Evolutionary conservation across 2,329 filamentous ascomycete genomes (phyloP).

Genomic region (Claviceps arundinis): DNA sequence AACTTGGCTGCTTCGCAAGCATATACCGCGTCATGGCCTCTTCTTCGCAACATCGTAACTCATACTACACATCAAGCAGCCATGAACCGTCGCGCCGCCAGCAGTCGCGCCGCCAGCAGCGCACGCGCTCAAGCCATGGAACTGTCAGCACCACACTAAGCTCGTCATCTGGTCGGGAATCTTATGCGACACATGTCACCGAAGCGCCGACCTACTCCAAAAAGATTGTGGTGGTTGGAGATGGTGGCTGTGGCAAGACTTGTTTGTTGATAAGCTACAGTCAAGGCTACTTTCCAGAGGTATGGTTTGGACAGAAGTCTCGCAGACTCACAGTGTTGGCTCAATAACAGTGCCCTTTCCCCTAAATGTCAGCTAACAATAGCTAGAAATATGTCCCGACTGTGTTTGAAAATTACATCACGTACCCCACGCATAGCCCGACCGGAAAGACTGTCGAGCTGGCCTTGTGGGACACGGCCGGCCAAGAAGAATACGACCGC

Average conservation of each 20-base stretch:
- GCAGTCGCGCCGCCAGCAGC: slow-evolving; percentile 32
- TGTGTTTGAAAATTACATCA: slow-evolving; percentile 99
- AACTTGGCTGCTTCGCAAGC: background rate
- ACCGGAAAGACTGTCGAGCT: slow-evolving; percentile 93
- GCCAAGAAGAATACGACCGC: slow-evolving; percentile 96
- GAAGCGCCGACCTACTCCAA: slow-evolving; percentile 91
- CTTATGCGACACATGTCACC: slow-evolving; percentile 71
- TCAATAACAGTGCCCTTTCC: no score
- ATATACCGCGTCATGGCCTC: slow-evolving; percentile 28
- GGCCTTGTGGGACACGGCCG: slow-evolving; percentile 95
- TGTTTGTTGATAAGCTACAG: slow-evolving; percentile 98
- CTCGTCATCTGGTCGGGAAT: slow-evolving; percentile 60
- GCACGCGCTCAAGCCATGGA: slow-evolving; percentile 68
- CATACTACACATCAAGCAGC: slow-evolving; percentile 31
- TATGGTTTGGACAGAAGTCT: slow-evolving; percentile 27
- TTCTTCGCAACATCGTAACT: slow-evolving; percentile 39
- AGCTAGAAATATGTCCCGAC: slow-evolving; percentile 96
- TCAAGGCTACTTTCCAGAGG: slow-evolving; percentile 97
- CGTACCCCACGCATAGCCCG: slow-evolving; percentile 76
- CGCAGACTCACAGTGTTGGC: no score
- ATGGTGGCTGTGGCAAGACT: slow-evolving; percentile 97
- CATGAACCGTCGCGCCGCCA: slow-evolving; percentile 28
- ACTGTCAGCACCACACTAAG: slow-evolving; percentile 79
- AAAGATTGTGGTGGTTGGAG: slow-evolving; percentile 97
- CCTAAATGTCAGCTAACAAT: background rate